A percentile compares a stretch with the other conserved stretches of the same genome.
Conservation (phyloP, 1,284 basidiomycete species). For the Ustilago sp. region DNA sequence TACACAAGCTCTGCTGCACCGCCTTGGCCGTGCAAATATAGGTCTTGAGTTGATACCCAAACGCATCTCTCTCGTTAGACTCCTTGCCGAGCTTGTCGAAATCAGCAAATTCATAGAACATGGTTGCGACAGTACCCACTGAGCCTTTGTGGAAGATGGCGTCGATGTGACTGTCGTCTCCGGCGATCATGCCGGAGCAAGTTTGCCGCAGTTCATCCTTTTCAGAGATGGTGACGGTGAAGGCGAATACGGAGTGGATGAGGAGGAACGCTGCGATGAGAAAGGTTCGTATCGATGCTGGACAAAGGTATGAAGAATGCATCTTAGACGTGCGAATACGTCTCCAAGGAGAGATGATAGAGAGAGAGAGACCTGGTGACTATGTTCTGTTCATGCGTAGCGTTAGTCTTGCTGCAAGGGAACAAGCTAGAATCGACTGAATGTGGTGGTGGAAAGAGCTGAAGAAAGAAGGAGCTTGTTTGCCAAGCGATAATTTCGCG, state of each 20-base stretch:
- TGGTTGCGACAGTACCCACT: constrained; percentile 88
- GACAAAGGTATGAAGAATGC: background rate
- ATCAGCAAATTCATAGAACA: constrained; percentile 95
- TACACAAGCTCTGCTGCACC: constrained; percentile 48
- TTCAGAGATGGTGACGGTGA: constrained; percentile 67
- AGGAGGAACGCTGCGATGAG: background rate
- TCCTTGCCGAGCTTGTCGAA: constrained; percentile 81
- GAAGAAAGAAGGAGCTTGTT: background rate
- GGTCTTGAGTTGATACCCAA: constrained; percentile 71
- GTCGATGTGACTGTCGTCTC: constrained; percentile 83
- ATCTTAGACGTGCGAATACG: background rate
- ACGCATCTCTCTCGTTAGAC: constrained; percentile 60
- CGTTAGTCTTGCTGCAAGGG: no score
- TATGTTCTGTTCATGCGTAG: no score
- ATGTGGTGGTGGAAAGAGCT: background rate
- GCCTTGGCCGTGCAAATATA: constrained; percentile 74
- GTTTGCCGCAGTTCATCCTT: constrained; percentile 80
- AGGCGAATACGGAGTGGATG: constrained; percentile 27
- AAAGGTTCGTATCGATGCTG: constrained; percentile 15
- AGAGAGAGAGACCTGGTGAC: no score
- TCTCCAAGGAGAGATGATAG: no score
- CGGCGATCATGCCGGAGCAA: constrained; percentile 94
- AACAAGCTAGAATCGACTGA: background rate
- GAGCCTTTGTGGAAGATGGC: constrained; percentile 77
- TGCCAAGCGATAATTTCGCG: background rate